A percentile compares a stretch with the other conserved stretches of the same genome.
Conservation (phyloP, 2,329 filamentous ascomycete species). For the Acephala macrosclerotiorum region DNA sequence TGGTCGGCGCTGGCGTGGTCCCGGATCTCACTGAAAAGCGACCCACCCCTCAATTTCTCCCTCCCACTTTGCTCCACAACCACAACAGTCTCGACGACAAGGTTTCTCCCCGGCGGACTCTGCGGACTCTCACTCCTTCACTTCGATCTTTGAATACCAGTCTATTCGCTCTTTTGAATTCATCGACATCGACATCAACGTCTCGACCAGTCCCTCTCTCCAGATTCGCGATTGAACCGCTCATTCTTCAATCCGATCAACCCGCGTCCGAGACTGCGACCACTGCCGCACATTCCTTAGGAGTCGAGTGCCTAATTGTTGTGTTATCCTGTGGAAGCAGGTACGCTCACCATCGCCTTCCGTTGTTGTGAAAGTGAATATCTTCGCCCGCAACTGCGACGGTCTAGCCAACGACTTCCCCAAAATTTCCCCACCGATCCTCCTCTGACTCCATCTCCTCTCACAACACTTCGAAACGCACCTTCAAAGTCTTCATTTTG, state of each 20-base stretch:
- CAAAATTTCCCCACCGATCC: neutral
- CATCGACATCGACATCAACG: neutral
- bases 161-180: slow-evolving; percentile 17
- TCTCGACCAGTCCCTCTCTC: slow-evolving; percentile 1
- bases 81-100: slow-evolving; percentile 9
- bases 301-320: slow-evolving; percentile 7
- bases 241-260: slow-evolving; percentile 19
- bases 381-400: neutral
- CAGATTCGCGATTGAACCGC: slow-evolving; percentile 10
- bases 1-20: neutral
- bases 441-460: slow-evolving; percentile 6
- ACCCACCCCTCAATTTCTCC: neutral
- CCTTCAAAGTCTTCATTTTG: slow-evolving; percentile 14
- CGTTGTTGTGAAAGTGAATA: neutral
- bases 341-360: slow-evolving; percentile 3
- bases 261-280: slow-evolving; percentile 16
- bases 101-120: slow-evolving; percentile 16
- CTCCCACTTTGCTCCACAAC: slow-evolving; percentile 5
- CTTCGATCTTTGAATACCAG: slow-evolving; percentile 14
- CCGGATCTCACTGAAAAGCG: neutral
- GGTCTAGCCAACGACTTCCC: slow-evolving; percentile 1
- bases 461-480: slow-evolving; percentile 13
- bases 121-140: neutral
- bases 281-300: slow-evolving; percentile 18
- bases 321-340: neutral